These are phyloP conservation scores for Senna tora DNA, from an alignment of 306 rosid genomes.

Conservation along the genomic window DNA sequence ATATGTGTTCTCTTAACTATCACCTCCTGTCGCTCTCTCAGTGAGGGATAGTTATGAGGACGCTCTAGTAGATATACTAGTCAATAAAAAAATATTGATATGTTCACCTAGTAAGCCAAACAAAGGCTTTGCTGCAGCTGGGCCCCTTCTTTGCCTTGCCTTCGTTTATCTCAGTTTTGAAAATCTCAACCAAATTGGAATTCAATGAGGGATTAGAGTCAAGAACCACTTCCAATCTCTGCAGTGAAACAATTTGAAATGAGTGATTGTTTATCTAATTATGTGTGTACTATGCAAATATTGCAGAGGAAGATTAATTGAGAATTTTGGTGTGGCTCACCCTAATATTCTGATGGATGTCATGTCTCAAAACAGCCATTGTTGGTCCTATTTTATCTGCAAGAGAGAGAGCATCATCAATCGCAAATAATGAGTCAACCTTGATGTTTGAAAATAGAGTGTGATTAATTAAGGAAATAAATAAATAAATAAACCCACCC, in stretches of 20 bases:
- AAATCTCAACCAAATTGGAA: constrained; percentile 78
- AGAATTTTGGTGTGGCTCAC: constrained; percentile 39
- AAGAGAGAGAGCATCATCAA: constrained; percentile 28
- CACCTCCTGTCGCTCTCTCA: too few relatives aligned
- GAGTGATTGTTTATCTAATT: neutral
- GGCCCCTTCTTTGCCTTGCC: constrained; percentile 55
- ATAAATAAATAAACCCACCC: constrained; percentile 47
- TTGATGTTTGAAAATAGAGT: constrained; percentile 38
- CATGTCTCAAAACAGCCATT: constrained; percentile 89
- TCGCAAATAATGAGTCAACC: constrained; percentile 27
- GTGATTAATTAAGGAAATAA: neutral
- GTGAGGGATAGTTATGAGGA: too few relatives aligned
- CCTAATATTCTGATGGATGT: constrained; percentile 81
- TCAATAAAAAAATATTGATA: too few relatives aligned
- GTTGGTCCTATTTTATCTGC: constrained; percentile 97
- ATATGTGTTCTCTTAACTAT: too few relatives aligned
- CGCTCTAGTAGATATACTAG: too few relatives aligned
- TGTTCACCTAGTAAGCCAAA: constrained; percentile 94
- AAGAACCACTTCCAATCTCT: constrained; percentile 74
- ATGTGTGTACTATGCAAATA: neutral
- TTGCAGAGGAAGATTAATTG: neutral
- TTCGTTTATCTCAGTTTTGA: constrained; percentile 66
- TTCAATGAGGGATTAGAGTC: constrained; percentile 59
- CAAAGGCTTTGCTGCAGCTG: constrained; percentile 76
- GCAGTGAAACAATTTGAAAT: constrained; percentile 24